Conservation (phyloP, 2,329 filamentous ascomycete species). For the Sporothrix euskadiensis region DNA sequence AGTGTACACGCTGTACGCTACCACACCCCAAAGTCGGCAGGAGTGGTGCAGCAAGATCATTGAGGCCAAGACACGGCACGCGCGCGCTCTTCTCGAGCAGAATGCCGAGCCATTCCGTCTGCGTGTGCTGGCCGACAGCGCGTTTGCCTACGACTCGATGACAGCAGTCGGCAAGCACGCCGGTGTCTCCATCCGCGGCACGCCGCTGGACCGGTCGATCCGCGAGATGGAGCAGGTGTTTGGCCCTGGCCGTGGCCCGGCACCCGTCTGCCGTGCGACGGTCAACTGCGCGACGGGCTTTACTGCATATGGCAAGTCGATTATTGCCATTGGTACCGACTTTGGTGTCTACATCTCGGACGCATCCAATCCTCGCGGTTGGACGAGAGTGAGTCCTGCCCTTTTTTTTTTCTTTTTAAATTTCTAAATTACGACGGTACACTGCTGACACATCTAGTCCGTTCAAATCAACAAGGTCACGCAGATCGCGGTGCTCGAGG, state of each 20-base stretch:
- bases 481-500: conserved; percentile 91
- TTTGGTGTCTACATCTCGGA: conserved; percentile 91
- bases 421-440: no score
- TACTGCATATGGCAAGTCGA: conserved; percentile 75
- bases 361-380: conserved; percentile 83
- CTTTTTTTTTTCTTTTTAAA: background rate
- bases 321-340: conserved; percentile 94
- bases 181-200: conserved; percentile 79
- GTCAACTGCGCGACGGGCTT: conserved; percentile 96
- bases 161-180: conserved; percentile 60
- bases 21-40: conserved; percentile 69
- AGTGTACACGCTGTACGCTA: conserved; percentile 86
- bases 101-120: conserved; percentile 95
- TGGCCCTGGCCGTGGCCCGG: conserved; percentile 67
- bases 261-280: conserved; percentile 76
- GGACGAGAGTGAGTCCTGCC: conserved; percentile 69
- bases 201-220: conserved; percentile 87
- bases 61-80: conserved; percentile 91
- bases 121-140: conserved; percentile 86
- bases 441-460: conserved; percentile 52
- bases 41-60: conserved; percentile 95
- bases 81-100: conserved; percentile 81
- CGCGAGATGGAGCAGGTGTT: conserved; percentile 81
- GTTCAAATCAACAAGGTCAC: conserved; percentile 78
- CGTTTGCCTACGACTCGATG: conserved; percentile 76